These are phyloP conservation scores for Pseudohyphozyma bogoriensis DNA, from an alignment of 768 basidiomycete species.

Conservation along the genomic window DNA sequence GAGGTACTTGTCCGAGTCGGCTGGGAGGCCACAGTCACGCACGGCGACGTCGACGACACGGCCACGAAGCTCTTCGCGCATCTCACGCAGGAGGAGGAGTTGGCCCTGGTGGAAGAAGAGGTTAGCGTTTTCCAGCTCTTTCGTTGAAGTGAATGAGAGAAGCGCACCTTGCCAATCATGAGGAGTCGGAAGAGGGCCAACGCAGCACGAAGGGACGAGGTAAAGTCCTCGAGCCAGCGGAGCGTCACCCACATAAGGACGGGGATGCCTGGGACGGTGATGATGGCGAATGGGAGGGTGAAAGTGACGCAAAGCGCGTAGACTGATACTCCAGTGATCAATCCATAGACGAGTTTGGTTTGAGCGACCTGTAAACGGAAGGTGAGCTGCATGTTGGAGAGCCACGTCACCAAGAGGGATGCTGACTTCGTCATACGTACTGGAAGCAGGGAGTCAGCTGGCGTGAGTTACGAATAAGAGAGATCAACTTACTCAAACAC, in stretches of 20 bases:
- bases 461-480: conserved; percentile 13
- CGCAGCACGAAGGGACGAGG: conserved; percentile 68
- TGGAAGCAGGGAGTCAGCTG: neutral
- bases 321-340: conserved; percentile 60
- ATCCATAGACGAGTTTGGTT: conserved; percentile 51
- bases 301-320: conserved; percentile 50
- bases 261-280: conserved; percentile 57
- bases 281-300: conserved; percentile 53
- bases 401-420: neutral
- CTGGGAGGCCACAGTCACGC: conserved; percentile 19
- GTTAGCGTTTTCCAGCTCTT: no score
- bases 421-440: conserved; percentile 26
- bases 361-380: conserved; percentile 17
- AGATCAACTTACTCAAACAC: conserved; percentile 19
- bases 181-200: conserved; percentile 54
- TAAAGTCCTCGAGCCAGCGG: conserved; percentile 76
- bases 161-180: conserved; percentile 52
- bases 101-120: no score
- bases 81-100: conserved; percentile 48
- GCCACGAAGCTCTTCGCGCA: conserved; percentile 45
- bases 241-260: conserved; percentile 79
- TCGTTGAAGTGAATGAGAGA: no score
- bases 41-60: conserved; percentile 22
- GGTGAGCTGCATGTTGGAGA: neutral
- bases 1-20: conserved; percentile 14